A percentile compares a stretch with the other conserved stretches of the same genome.
These are phyloP conservation scores for Ceratopteris richardii DNA, from an alignment of 75 land plant genomes.

Conservation along the genomic window DNA sequence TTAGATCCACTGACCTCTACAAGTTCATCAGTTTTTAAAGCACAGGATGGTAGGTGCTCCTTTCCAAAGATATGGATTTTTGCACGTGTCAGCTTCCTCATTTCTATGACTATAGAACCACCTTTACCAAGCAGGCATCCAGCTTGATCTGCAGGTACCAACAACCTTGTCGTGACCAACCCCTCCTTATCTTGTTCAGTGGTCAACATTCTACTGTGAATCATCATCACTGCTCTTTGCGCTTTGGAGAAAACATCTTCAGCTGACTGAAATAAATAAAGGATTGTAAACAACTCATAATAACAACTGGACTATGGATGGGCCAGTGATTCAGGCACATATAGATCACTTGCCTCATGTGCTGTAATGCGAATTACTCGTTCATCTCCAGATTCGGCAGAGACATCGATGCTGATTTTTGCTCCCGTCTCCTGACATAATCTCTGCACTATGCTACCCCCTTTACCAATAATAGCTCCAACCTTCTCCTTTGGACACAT, in stretches of 20 bases:
- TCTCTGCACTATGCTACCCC: conserved; percentile 47
- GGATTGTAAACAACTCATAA: neutral
- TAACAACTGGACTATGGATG: no score
- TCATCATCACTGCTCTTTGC: conserved; percentile 61
- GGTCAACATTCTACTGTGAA: conserved; percentile 42
- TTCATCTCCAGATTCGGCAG: conserved; percentile 50
- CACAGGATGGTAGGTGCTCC: conserved; percentile 58
- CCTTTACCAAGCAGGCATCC: conserved; percentile 84
- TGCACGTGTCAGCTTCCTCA: conserved; percentile 66
- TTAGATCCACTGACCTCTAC: conserved; percentile 52
- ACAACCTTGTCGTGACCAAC: conserved; percentile 31
- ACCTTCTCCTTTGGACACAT: conserved; percentile 59
- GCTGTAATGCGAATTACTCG: conserved; percentile 62
- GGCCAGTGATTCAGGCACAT: no score
- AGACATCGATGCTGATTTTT: conserved; percentile 59
- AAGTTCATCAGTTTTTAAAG: conserved; percentile 48
- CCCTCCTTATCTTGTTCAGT: conserved; percentile 29
- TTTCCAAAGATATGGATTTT: conserved; percentile 58
- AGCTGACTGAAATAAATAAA: conserved; percentile 27
- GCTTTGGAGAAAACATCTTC: conserved; percentile 56
- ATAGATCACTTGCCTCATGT: conserved; percentile 51
- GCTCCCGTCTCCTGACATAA: conserved; percentile 71
- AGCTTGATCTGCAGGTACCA: conserved; percentile 66
- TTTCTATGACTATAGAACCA: conserved; percentile 66
- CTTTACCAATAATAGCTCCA: conserved; percentile 83